phyloP scores from a whole-genome alignment of 106 monocot genomes.

The Dioscorea alata region DNA sequence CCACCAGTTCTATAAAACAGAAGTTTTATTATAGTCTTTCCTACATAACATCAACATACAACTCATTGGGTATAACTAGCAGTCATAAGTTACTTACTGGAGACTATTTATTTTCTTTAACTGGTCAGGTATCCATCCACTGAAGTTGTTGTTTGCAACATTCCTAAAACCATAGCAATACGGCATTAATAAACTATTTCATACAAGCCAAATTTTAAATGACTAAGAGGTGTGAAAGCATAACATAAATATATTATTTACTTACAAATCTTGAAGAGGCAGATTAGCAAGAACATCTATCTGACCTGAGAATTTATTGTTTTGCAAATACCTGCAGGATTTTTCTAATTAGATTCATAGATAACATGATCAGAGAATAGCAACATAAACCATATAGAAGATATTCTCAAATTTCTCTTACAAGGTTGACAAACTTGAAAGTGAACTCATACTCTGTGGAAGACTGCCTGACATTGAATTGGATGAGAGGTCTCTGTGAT shows the following conservation, averaged over 20 bases:
- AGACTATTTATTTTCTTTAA: constrained; percentile 69
- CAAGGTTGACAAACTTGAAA: constrained; percentile 50
- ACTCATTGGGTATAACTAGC: background rate
- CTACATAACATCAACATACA: background rate
- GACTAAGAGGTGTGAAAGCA: no score
- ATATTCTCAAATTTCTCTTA: constrained; percentile 21
- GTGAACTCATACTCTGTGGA: constrained; percentile 45
- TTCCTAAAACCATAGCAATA: constrained; percentile 33
- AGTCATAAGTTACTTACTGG: constrained; percentile 37
- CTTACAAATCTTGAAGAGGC: constrained; percentile 75
- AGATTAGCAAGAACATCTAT: constrained; percentile 64
- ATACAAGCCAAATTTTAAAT: background rate
- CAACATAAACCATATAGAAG: background rate
- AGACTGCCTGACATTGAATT: constrained; percentile 56
- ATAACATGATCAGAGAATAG: background rate
- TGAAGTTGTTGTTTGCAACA: constrained; percentile 81
- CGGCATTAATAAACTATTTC: no score
- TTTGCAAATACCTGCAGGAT: constrained; percentile 62
- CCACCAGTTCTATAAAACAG: constrained; percentile 52
- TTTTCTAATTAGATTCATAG: background rate
- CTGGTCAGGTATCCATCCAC: constrained; percentile 66
- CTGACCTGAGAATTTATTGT: constrained; percentile 75
- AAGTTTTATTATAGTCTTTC: background rate
- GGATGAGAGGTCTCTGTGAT: constrained; percentile 64
- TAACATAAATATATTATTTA: constrained; percentile 2